These are phyloP conservation scores for Puccinia novopanici DNA, from an alignment of 1,284 basidiomycete species.

Conservation along the genomic window DNA sequence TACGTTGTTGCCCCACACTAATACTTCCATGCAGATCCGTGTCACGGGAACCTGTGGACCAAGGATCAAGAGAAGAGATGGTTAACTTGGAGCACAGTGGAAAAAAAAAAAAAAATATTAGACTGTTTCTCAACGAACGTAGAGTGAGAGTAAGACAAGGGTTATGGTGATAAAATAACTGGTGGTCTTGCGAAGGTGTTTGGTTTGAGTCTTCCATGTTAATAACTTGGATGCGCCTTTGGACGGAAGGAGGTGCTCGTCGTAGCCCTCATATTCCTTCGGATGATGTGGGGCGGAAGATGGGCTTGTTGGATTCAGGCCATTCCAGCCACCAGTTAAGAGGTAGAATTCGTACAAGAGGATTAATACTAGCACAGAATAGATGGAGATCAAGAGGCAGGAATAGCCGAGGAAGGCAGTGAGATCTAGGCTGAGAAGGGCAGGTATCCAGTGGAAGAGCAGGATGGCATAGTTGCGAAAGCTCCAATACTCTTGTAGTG, in stretches of 20 bases:
- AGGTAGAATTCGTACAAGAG: slow-evolving; percentile 54
- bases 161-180: slow-evolving; percentile 53
- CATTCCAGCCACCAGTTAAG: slow-evolving; percentile 54
- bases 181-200: slow-evolving; percentile 46
- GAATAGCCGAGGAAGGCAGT: neutral
- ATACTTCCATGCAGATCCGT: slow-evolving; percentile 56
- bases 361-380: slow-evolving; percentile 50
- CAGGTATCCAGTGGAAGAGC: slow-evolving; percentile 52
- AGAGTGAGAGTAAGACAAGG: slow-evolving; percentile 54
- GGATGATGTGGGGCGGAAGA: neutral
- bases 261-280: slow-evolving; percentile 23
- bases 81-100: too few relatives aligned
- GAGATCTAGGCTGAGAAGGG: slow-evolving; percentile 54
- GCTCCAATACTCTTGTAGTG: slow-evolving; percentile 37
- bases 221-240: neutral
- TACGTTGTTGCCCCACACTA: slow-evolving; percentile 57
- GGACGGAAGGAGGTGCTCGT: too few relatives aligned
- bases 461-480: slow-evolving; percentile 21
- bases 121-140: neutral
- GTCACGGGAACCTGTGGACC: slow-evolving; percentile 56
- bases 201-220: slow-evolving; percentile 19
- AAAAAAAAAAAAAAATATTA: too few relatives aligned
- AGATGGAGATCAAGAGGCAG: slow-evolving; percentile 52
- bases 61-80: neutral
- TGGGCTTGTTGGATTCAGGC: neutral